Evolutionary conservation across 78 protist genomes (phyloP), one percentile per base, ranked within the genome.

Genomic region (Pigoraptor vietnamica): DNA sequence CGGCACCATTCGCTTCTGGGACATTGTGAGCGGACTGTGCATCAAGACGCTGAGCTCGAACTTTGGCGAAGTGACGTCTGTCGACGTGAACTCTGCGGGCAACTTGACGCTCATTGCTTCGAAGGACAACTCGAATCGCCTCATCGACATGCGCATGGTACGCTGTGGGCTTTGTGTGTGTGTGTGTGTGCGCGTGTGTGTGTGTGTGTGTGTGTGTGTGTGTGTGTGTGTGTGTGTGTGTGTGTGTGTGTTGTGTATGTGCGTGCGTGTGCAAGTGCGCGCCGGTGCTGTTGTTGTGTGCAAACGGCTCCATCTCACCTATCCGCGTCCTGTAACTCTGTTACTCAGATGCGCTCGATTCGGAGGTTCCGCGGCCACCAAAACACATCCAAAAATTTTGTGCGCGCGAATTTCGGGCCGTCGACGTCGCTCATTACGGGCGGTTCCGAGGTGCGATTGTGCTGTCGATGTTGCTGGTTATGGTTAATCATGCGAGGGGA

Each of bases 1-100:
- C 92, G 32, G 93, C 81, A 94, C 96, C 48, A 91, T 98, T 35
- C 94, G 93, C 38, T 96, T 98, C 82, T 98, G 99, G 99, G 99
- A 98, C 94, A 90, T 96, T 25, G 89, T 88, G 14, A 92, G 95
- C 37, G 98, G 98, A 39, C 89, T 95, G 14, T 95, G 98, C 56
- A 90, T 98, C 67, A 90, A 94, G n/a, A 96, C 97, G 33, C 24
- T 97, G 1, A 40, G 87, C n/a, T 38, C 91, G 9, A 96, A 94
- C 81, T 88, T 96, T n/a, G 97, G 98, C 48, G 98, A 97, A 81
- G 95, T 97, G 23, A 93, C 98, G 32, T 92, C 95, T 0, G 95
- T 97, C n/a, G 95, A 90, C 24, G 86, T 95, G 35, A 95, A 93
- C 24, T 39, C 90, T 32, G 36, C 89, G 2, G 98, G 98, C 1